Percentiles rank a stretch among this genome's conserved stretches.
phyloP scores from a whole-genome alignment of 2,329 filamentous ascomycete species.

The Penicillium sp. region DNA sequence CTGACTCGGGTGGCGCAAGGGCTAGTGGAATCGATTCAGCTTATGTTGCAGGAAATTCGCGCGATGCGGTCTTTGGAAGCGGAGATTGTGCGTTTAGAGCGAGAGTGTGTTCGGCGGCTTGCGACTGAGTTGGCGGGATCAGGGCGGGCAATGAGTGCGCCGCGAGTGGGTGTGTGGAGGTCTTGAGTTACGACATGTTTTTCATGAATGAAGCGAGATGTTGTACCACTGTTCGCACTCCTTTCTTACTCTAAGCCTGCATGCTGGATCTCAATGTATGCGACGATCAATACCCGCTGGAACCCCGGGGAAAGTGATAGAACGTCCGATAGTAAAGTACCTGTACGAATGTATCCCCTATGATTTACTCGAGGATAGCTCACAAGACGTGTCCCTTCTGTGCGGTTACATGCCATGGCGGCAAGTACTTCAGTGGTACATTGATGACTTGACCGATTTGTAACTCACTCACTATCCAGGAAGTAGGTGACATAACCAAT shows the following conservation, averaged over 20 bases:
- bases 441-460: too few species aligned
- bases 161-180: slow-evolving; percentile 35
- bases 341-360: too few species aligned
- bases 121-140: slow-evolving; percentile 31
- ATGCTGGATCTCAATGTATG: background rate
- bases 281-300: too few species aligned
- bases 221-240: background rate
- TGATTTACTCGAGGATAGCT: too few species aligned
- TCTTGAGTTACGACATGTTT: background rate
- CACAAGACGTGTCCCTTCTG: too few species aligned
- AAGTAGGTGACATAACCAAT: too few species aligned
- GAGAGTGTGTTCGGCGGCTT: slow-evolving; percentile 36
- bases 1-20: slow-evolving; percentile 35
- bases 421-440: too few species aligned
- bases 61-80: slow-evolving; percentile 42
- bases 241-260: background rate
- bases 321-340: too few species aligned
- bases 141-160: slow-evolving; percentile 15
- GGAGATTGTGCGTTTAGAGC: slow-evolving; percentile 41
- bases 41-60: slow-evolving; percentile 45
- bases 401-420: too few species aligned
- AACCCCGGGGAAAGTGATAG: too few species aligned
- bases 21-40: slow-evolving; percentile 35
- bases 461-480: too few species aligned
- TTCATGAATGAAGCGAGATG: background rate